Evolutionary conservation across 768 basidiomycete species (phyloP).

Genomic region (Clathrus columnatus): DNA sequence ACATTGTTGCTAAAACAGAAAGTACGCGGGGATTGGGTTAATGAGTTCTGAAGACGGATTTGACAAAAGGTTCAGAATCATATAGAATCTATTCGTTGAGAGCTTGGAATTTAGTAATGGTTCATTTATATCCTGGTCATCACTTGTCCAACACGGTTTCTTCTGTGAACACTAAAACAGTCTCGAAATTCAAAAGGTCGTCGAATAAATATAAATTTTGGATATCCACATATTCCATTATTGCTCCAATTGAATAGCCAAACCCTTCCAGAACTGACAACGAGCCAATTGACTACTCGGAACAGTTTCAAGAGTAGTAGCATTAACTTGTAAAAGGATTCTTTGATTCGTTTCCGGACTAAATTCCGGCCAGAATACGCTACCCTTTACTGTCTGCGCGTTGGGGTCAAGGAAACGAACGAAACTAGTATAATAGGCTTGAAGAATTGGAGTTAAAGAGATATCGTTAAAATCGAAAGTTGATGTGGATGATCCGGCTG

Average conservation of each 20-base stretch:
- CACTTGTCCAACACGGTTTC: too few species aligned
- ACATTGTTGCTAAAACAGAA: too few species aligned
- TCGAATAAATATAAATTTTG: too few species aligned
- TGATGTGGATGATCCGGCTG: constrained; percentile 29
- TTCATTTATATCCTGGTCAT: too few species aligned
- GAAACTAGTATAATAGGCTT: constrained; percentile 9
- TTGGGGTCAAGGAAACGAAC: constrained; percentile 23
- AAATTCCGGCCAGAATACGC: constrained; percentile 10
- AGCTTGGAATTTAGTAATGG: too few species aligned
- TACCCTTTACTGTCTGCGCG: constrained; percentile 45
- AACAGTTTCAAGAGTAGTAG: constrained; percentile 5
- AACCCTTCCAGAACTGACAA: constrained; percentile 9
- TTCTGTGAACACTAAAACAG: too few species aligned
- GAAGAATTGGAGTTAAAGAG: constrained; percentile 43
- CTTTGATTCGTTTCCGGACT: not conserved
- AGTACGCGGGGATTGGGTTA: too few species aligned
- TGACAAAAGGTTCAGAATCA: too few species aligned
- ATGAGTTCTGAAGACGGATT: too few species aligned
- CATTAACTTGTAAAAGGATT: constrained; percentile 10
- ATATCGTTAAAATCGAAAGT: constrained; percentile 31
- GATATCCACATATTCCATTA: too few species aligned
- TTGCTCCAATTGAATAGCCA: constrained; percentile 5
- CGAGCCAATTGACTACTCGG: constrained; percentile 4
- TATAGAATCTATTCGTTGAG: too few species aligned
- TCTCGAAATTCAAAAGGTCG: too few species aligned